These are phyloP conservation scores for Candida anglica DNA, from an alignment of 805 yeast species.

Conservation along the genomic window DNA sequence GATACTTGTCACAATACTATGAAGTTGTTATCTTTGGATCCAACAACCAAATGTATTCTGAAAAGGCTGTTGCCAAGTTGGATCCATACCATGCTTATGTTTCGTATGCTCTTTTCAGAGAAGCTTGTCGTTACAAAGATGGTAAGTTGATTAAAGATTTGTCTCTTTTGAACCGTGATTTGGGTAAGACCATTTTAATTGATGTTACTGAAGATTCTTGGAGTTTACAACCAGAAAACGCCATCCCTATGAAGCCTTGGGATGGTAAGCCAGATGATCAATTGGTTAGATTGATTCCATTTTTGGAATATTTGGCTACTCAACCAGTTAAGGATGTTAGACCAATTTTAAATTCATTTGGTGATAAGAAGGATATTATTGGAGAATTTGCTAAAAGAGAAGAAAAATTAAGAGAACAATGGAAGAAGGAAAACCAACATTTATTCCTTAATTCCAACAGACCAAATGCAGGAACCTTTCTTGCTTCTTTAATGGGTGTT, in stretches of 20 bases:
- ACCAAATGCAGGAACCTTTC: constrained; percentile 47
- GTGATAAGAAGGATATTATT: constrained; percentile 62
- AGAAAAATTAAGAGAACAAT: constrained; percentile 64
- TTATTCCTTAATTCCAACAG: constrained; percentile 21
- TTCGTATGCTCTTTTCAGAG: constrained; percentile 83
- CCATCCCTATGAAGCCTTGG: constrained; percentile 85
- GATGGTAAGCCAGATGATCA: constrained; percentile 79
- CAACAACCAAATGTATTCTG: constrained; percentile 81
- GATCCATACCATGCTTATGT: constrained; percentile 92
- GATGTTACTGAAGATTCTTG: constrained; percentile 74
- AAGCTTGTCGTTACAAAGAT: constrained; percentile 85
- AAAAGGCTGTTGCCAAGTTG: constrained; percentile 77
- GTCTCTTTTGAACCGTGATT: constrained; percentile 85
- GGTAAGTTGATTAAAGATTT: constrained; percentile 89
- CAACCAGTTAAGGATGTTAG: constrained; percentile 85
- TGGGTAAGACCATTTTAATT: constrained; percentile 71
- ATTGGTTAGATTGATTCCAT: constrained; percentile 78
- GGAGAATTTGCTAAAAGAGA: constrained; percentile 83
- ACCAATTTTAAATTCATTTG: constrained; percentile 74
- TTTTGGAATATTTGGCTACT: constrained; percentile 91
- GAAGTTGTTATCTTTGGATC: constrained; percentile 91
- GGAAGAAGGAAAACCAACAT: constrained; percentile 51
- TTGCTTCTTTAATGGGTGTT: constrained; percentile 63
- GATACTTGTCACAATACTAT: constrained; percentile 90
- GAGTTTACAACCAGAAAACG: constrained; percentile 88